Base-by-base conservation (phyloP, 1,284 basidiomycete species). In the Ceraceosorus guamensis region DNA sequence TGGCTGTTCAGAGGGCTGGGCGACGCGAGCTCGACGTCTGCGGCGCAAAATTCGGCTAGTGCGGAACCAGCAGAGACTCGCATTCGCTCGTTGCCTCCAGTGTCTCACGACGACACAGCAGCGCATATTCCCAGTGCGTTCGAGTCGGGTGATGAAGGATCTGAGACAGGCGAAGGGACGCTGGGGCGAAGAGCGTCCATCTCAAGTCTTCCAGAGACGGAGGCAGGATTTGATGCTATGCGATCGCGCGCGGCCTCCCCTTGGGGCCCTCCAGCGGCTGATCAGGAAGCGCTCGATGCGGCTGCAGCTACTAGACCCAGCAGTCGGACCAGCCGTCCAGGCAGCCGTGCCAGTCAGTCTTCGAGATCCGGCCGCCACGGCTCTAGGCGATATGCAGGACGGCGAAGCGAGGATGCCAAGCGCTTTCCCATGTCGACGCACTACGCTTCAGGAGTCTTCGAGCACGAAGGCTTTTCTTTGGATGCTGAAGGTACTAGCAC, bases 391-490 rank as follows among this genome's bases (percentile, higher is more conserved):
- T n/a, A n/a, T n/a, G n/a, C n/a, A n/a, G 35, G 3, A 50, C 49
- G 24, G 7, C 52, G 5, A 10, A 18, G 16, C 45, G 52, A 54
- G 24, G 66, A 70, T 47, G 65, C 65, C 10, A 52, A 61, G 1
- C 60, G 68, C 18, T 70, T 70, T 45, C 68, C 68, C 3, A 60
- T 70, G 13, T 69, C 67, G 50, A 70, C 66, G 65, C 67, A 70
- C 51, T 68, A 70, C 39, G 61, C 66, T n/a, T 41, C 37, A n/a
- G 37, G 37, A 8, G 37, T 41, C 1, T 66, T 68, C 14, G 66
- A 67, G 31, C 57, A 62, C 3, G 64, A 63, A 4, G 63, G 59
- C 46, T 62, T 70, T 50, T 56, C 63, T 0, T 60, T 61, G 11
- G 68, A 65, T 37, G 61, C 60, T 33, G 65, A 64, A 50, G 61